These are phyloP conservation scores for Mycena latifolia DNA, from an alignment of 768 basidiomycete genomes.

Conservation along the genomic window DNA sequence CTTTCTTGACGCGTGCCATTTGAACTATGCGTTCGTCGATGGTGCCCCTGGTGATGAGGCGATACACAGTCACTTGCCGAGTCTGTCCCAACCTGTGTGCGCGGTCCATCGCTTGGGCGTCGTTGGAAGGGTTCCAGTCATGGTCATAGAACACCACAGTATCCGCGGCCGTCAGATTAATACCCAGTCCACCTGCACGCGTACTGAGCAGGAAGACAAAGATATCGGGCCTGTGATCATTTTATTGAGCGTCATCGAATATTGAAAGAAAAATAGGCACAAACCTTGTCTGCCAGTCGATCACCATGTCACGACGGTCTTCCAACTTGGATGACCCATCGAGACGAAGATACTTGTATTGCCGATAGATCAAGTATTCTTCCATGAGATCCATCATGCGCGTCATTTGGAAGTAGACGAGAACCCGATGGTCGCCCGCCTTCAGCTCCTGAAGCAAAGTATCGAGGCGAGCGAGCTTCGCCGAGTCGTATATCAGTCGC, in stretches of 20 bases:
- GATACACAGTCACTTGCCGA: constrained; percentile 96
- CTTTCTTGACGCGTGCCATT: constrained; percentile 96
- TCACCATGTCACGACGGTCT: constrained; percentile 98
- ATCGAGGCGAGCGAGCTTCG: constrained; percentile 94
- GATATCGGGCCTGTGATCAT: constrained; percentile 75
- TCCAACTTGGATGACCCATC: constrained; percentile 96
- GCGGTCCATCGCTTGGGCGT: constrained; percentile 98
- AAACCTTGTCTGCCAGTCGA: constrained; percentile 98
- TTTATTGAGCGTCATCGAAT: constrained; percentile 14
- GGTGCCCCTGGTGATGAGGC: constrained; percentile 92
- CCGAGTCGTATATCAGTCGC: constrained; percentile 95
- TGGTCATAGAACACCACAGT: constrained; percentile 97
- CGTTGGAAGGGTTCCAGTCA: constrained; percentile 98
- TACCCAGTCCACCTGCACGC: constrained; percentile 95
- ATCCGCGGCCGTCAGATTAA: constrained; percentile 96
- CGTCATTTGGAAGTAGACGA: constrained; percentile 99
- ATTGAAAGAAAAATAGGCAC: constrained; percentile 35
- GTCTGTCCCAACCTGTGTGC: constrained; percentile 98
- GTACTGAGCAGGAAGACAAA: constrained; percentile 94
- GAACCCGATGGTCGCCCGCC: constrained; percentile 90
- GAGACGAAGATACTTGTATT: constrained; percentile 93
- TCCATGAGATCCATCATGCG: constrained; percentile 99
- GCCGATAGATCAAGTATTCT: constrained; percentile 96
- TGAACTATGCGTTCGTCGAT: constrained; percentile 98
- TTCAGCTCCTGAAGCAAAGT: constrained; percentile 92